Conservation (phyloP, 768 basidiomycete genomes). For the Galerina marginata region DNA sequence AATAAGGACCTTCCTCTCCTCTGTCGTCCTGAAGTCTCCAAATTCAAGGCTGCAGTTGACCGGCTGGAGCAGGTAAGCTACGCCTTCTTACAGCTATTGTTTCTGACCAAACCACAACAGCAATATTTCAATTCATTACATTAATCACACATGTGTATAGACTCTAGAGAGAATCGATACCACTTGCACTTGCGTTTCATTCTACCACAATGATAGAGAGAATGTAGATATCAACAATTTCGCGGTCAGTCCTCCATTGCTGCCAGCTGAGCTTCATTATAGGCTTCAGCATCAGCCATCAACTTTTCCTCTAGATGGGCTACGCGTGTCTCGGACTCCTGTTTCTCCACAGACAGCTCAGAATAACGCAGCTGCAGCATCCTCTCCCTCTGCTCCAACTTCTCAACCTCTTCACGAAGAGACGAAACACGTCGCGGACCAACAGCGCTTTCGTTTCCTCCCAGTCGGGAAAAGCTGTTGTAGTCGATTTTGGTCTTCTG, state of each 20-base stretch:
- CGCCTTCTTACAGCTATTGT: background rate
- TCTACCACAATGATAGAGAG: constrained; percentile 19
- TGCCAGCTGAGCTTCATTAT: constrained; percentile 78
- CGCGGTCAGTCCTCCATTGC: constrained; percentile 53
- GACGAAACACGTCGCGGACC: constrained; percentile 79
- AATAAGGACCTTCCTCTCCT: constrained; percentile 61
- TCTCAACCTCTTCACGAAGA: constrained; percentile 89
- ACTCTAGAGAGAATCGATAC: too few relatives aligned
- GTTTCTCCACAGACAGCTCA: constrained; percentile 77
- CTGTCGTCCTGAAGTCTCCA: constrained; percentile 75
- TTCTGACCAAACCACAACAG: constrained; percentile 38
- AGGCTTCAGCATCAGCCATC: constrained; percentile 82
- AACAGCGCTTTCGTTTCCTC: constrained; percentile 70
- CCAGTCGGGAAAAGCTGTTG: constrained; percentile 80
- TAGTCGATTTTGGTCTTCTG: constrained; percentile 70
- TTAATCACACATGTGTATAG: constrained; percentile 29
- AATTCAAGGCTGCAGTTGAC: constrained; percentile 73
- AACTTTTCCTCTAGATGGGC: constrained; percentile 80
- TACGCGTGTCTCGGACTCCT: constrained; percentile 63
- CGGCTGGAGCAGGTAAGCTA: constrained; percentile 68
- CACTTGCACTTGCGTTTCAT: too few relatives aligned
- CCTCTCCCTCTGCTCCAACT: constrained; percentile 76
- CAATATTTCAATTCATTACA: constrained; percentile 67
- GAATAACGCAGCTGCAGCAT: constrained; percentile 82
- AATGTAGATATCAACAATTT: constrained; percentile 11